Conservation (phyloP, 2,329 filamentous ascomycete species). For the Fusarium citri region DNA sequence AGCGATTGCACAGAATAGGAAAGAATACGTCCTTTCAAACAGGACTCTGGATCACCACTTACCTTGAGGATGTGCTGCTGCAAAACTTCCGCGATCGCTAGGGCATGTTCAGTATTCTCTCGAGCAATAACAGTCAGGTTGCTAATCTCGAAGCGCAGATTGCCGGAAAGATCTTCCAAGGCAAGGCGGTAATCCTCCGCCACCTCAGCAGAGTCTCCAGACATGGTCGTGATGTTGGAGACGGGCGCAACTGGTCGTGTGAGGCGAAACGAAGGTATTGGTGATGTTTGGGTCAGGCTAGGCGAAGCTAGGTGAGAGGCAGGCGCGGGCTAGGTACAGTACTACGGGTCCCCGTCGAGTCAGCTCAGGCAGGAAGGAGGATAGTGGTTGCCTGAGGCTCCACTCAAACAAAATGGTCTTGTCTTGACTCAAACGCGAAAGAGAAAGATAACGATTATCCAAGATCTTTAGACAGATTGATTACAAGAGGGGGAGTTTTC, state of each 20-base stretch:
- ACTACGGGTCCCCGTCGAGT: conserved; percentile 2
- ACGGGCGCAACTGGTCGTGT: conserved; percentile 26
- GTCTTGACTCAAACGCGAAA: conserved; percentile 5
- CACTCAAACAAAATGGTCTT: conserved; percentile 1
- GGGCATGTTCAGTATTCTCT: conserved; percentile 95
- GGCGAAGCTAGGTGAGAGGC: conserved; percentile 19
- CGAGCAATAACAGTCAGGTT: conserved; percentile 97
- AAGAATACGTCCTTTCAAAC: background rate
- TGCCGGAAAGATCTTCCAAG: conserved; percentile 88
- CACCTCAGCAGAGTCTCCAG: conserved; percentile 79
- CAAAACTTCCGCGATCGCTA: conserved; percentile 89
- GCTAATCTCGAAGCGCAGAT: conserved; percentile 95
- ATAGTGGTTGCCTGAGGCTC: conserved; percentile 24
- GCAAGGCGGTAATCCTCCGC: conserved; percentile 95
- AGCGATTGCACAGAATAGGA: conserved; percentile 45
- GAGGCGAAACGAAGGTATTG: conserved; percentile 16
- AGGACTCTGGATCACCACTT: conserved; percentile 57
- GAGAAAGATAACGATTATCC: conserved; percentile 3
- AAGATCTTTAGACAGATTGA: background rate
- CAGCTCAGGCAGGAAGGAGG: background rate
- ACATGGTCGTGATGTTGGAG: conserved; percentile 53
- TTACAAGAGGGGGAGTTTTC: background rate
- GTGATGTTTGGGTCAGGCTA: conserved; percentile 24
- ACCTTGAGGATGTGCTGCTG: conserved; percentile 96
- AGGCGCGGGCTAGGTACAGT: conserved; percentile 1